Conservation (phyloP, 2,329 filamentous ascomycete species). For the Fusarium bactridioides region DNA sequence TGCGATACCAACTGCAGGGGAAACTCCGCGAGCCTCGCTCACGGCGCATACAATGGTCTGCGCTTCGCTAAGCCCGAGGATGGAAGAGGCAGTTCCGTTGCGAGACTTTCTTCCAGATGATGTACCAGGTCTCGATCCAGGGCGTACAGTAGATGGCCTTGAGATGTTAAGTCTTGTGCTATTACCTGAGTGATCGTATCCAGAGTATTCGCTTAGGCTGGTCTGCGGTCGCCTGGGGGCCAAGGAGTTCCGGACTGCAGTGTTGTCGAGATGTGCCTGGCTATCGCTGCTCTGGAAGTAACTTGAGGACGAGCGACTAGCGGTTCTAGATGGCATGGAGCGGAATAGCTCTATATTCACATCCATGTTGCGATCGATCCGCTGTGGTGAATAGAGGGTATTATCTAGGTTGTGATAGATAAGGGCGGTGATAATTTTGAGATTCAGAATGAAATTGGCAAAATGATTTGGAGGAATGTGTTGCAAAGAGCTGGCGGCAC, state of each 20-base stretch:
- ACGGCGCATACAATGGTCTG: conserved; percentile 88
- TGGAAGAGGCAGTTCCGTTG: conserved; percentile 46
- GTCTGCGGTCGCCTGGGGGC: neutral
- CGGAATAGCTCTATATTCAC: conserved; percentile 1
- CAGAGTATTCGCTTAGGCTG: neutral
- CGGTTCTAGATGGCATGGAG: conserved; percentile 2
- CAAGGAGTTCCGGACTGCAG: neutral
- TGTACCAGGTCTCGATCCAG: conserved; percentile 48
- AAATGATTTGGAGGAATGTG: neutral
- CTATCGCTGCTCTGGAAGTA: conserved; percentile 36
- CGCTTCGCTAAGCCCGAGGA: conserved; percentile 57
- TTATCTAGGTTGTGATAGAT: neutral
- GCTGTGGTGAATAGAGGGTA: neutral
- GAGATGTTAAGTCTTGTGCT: conserved; percentile 31
- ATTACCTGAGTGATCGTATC: conserved; percentile 21
- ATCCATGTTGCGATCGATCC: neutral
- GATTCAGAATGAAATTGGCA: neutral
- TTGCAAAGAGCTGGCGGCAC: neutral
- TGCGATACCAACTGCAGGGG: conserved; percentile 83
- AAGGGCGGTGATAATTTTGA: no score
- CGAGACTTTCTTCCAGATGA: conserved; percentile 57
- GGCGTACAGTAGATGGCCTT: conserved; percentile 29
- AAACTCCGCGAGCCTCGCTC: conserved; percentile 85
- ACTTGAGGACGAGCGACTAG: conserved; percentile 26
- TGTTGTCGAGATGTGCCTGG: neutral